Percentiles rank a stretch among this genome's conserved stretches.
Conservation (phyloP, 805 yeast species). For the Groenewaldozyma salmanticensis region DNA sequence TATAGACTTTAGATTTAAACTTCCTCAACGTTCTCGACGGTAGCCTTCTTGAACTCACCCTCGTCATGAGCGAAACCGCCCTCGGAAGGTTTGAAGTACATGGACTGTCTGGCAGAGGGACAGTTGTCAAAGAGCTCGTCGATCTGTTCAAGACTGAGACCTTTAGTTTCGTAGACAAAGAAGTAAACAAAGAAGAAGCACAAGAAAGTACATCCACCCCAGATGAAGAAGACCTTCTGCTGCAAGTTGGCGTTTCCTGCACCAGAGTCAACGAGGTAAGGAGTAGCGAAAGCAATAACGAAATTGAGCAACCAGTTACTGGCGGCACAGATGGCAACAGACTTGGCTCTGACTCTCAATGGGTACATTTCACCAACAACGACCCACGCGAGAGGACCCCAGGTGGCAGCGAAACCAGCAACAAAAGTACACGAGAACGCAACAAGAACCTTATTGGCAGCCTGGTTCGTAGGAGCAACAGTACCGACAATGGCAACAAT, state of each 20-base stretch:
- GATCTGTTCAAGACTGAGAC: constrained; percentile 61
- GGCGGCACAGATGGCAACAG: constrained; percentile 51
- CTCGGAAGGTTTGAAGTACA: constrained; percentile 5
- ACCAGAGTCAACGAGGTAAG: constrained; percentile 21
- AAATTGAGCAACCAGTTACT: constrained; percentile 60
- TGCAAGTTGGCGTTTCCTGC: constrained; percentile 14
- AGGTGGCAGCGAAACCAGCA: constrained; percentile 44
- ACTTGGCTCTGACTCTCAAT: constrained; percentile 60
- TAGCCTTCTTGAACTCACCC: constrained; percentile 3
- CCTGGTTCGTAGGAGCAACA: constrained; percentile 41
- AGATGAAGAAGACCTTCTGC: constrained; percentile 24
- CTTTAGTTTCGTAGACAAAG: constrained; percentile 66
- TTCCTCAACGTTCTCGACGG: not conserved
- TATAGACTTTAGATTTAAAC: too few species aligned
- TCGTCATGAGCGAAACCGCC: constrained; percentile 8
- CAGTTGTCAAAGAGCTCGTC: constrained; percentile 37
- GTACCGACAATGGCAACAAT: constrained; percentile 36
- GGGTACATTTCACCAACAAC: constrained; percentile 59
- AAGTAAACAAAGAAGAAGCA: constrained; percentile 24
- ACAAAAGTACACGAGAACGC: constrained; percentile 48
- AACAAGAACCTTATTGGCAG: constrained; percentile 44
- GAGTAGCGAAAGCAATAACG: constrained; percentile 22
- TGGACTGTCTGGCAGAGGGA: constrained; percentile 5
- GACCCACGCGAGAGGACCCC: constrained; percentile 52
- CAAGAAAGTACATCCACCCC: constrained; percentile 20